Evolutionary conservation across 2,329 filamentous ascomycete species (phyloP), one percentile per base, ranked within the genome.

Genomic region (Pseudocercospora cruenta): DNA sequence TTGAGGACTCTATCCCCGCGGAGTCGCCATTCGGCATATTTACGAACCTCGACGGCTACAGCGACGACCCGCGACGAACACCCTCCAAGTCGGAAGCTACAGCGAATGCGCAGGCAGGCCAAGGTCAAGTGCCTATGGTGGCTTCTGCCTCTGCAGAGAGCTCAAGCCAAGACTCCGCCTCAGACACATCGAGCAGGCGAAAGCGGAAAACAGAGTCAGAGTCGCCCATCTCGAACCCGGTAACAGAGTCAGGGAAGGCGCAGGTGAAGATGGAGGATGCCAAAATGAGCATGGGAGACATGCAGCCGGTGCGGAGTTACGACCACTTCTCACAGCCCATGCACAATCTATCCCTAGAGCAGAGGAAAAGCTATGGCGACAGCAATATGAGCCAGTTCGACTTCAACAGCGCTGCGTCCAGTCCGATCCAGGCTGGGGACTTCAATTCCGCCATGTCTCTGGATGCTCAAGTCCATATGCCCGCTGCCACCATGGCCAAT

Each of bases 391-490:
- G 83, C 60, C 78, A 82, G 57, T 87, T 88, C 70, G 84, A 87
- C 69, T 88, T 89, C 72, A 83, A 85, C 16, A 87, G 85, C 70
- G 84, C 84, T 8, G 84, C 85, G 1, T 87, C 83, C 70, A 90
- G 86, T 67, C 86, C 87, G 9, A 70, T 73, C 19, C 73, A 75
- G 64, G 60, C 69, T 22, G 67, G 69, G n/a, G 72, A 73, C 10
- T 75, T 73, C 64, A 71, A 73, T 45, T 64, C 69, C 7, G 71
- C 73, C 61, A 71, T 76, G 69, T 72, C 71, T 9, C 63, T 76
- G 31, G 71, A 76, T 59, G 69, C 70, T 16, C 70, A 70, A 21
- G 68, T 73, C 59, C 64, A 70, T 36, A 70, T 72, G 65, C 69
- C 69, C 3, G 60, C 66, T 51, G 63, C 66, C 9, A 43, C 28